Base-by-base conservation (phyloP, 345 rosid genomes). In the Nasturtium officinale region DNA sequence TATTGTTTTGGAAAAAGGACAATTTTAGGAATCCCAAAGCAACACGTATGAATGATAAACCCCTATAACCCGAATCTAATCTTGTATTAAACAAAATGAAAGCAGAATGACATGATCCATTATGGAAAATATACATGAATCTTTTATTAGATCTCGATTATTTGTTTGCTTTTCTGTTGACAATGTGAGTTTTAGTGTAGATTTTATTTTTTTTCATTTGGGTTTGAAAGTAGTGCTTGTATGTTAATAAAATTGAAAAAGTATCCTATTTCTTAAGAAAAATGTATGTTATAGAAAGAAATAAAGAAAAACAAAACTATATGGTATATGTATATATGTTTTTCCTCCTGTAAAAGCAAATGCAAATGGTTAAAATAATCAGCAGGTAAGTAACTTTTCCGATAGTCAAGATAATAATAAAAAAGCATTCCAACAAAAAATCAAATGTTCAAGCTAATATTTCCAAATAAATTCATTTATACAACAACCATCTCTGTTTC, bases 11-110 rank as follows among this genome's bases (percentile, higher is more conserved):
- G 29, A 42, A 28, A 46, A 46, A 43, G 13, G 65, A 73, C 40
- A 35, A 46, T 35, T 30, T 16, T 33, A 11, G 2, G 18, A 30
- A 72, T 62, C 37, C 65, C 9, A 55, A 45, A 43, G 65, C n/a
- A 73, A 55, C 50, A 52, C 25, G 54, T 46, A 51, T 61, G 11
- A 47, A 46, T 47, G 4, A 69, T 38, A 42, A 54, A 54, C 53
- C 16, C 38, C 26, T 10, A 35, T 66, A 58, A 11, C 28, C 17
- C 61, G 30, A 60, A 71, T 61, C 52, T 71, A 60, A 17, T 61
- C 32, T 15, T 60, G 47, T 25, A 42, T 32, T 46, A 6, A 13
- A 43, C 47, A 20, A 38, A 54, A 5, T 17, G 20, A 65, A 13
- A 40, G 55, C 16, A 21, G 50, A 25, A 25, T 28, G 20, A 47